phyloP scores from a whole-genome alignment of 495 filamentous ascomycete genomes.

The Penicillium dipodomyicola region DNA sequence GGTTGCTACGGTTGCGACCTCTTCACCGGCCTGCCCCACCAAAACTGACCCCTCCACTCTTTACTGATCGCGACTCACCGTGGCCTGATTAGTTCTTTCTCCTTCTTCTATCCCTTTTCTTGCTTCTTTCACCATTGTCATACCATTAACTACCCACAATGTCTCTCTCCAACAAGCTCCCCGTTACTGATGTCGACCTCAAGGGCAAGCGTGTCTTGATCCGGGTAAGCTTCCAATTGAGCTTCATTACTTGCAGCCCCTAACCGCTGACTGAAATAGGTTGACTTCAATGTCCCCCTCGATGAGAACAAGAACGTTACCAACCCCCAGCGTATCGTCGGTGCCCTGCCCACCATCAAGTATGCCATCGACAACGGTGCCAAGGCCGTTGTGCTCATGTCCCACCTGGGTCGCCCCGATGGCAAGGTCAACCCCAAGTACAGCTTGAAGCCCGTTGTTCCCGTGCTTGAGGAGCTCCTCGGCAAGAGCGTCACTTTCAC shows the following conservation, averaged over 20 bases:
- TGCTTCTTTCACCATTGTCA: slow-evolving; percentile 6
- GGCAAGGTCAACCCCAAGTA: slow-evolving; percentile 89
- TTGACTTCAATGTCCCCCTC: slow-evolving; percentile 99
- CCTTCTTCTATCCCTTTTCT: slow-evolving; percentile 8
- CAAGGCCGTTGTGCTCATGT: slow-evolving; percentile 96
- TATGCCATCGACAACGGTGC: slow-evolving; percentile 92
- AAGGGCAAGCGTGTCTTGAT: slow-evolving; percentile 98
- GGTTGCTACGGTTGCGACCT: slow-evolving; percentile 17
- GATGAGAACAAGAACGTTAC: slow-evolving; percentile 88
- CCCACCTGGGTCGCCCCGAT: slow-evolving; percentile 93
- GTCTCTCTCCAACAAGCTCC: slow-evolving; percentile 98
- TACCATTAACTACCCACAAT: slow-evolving; percentile 51
- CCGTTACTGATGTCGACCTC: slow-evolving; percentile 92
- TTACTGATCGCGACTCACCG: slow-evolving; percentile 32
- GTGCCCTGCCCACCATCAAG: slow-evolving; percentile 96
- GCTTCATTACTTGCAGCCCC: neutral
- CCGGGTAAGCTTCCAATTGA: slow-evolving; percentile 60
- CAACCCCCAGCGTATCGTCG: slow-evolving; percentile 97
- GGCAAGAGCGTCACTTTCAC: slow-evolving; percentile 80
- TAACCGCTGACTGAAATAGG: slow-evolving; percentile 51
- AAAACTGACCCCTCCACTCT: slow-evolving; percentile 28
- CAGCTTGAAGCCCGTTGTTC: slow-evolving; percentile 86
- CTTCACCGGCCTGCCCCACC: slow-evolving; percentile 31
- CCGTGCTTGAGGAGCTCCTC: slow-evolving; percentile 88
- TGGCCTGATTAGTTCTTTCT: slow-evolving; percentile 25